Evolutionary conservation across 1,139 yeast genomes (phyloP), one percentile per base, ranked within the genome.

Genomic region (Blastobotrys ciferrii): DNA sequence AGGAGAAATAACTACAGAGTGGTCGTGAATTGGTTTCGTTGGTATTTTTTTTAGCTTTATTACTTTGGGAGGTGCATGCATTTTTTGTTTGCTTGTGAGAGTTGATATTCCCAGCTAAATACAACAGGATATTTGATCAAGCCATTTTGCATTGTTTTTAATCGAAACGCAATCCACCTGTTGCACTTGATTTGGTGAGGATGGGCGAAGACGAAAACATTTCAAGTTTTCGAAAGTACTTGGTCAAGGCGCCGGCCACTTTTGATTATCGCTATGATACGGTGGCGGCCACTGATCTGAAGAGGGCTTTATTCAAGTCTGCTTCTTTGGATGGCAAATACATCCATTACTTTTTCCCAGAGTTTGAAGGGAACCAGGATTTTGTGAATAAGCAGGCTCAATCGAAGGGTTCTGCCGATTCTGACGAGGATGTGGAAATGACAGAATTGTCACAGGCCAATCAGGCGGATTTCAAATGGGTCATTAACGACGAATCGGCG

Each of bases 331-430:
- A 72, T 42, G 87, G 86, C 30, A 62, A 68, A 43, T 76, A 72
- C 62, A 61, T 81, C 49, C 64, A 70, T 38, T 68, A 74, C 65
- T 68, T 82, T 47, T 82, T 83, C 57, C 81, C 84, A 4, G 57
- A 57, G 18, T 33, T 51, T 1, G 32, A 5, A 17, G 12, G 19
- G 7, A 49, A 43, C 11, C 31, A 23, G 13, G 48, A 47, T 3
- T 14, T 28, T 35, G 43, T 47, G 5, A 32, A 46, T 14, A n/a
- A 23, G 17, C 36, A 36, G 2, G 38, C 32, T 31, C 33, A 23
- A 12, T 36, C 36, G 20, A n/a, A 35, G 17, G 53, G 52, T 13
- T 46, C 45, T 3, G 50, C 46, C 31, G 56, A 48, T 13, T 41
- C 43, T 11, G 48, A 47, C 12, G 49, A 51, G 33, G 46, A 39